These are phyloP conservation scores for Arctium lappa DNA, from an alignment of 129 eudicot species.

Conservation along the genomic window DNA sequence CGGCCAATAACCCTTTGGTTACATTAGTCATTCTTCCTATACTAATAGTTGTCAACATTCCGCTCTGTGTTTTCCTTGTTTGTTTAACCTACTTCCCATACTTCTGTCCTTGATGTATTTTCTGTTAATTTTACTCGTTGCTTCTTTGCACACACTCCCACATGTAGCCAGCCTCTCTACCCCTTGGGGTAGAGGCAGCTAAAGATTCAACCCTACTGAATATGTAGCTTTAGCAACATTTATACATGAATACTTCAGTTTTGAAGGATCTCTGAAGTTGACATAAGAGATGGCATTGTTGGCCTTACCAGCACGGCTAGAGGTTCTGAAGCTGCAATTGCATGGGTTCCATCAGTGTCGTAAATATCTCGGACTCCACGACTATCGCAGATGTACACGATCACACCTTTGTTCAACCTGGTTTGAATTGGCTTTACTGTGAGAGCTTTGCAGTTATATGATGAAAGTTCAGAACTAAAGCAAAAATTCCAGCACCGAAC, in stretches of 20 bases:
- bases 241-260: background rate
- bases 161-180: too few species aligned
- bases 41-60: too few species aligned
- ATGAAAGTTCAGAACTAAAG: background rate
- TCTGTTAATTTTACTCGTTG: too few species aligned
- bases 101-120: too few species aligned
- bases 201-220: background rate
- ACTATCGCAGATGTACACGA: conserved; percentile 93
- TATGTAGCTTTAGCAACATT: background rate
- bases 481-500: background rate
- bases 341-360: conserved; percentile 91
- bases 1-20: too few species aligned
- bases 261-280: background rate
- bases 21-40: too few species aligned
- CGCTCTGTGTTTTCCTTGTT: too few species aligned
- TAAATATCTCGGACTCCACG: conserved; percentile 96
- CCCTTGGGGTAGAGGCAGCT: background rate
- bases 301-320: conserved; percentile 81
- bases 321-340: conserved; percentile 88
- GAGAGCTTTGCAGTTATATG: conserved; percentile 19
- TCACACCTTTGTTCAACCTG: conserved; percentile 97
- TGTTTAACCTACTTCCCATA: too few species aligned
- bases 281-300: conserved; percentile 1
- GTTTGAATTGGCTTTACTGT: conserved; percentile 15
- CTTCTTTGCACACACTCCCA: too few species aligned